Evolutionary conservation across 176 grass and related monocot species (phyloP), one percentile per base, ranked within the genome.

Genomic region (Saccharum officinarum): DNA sequence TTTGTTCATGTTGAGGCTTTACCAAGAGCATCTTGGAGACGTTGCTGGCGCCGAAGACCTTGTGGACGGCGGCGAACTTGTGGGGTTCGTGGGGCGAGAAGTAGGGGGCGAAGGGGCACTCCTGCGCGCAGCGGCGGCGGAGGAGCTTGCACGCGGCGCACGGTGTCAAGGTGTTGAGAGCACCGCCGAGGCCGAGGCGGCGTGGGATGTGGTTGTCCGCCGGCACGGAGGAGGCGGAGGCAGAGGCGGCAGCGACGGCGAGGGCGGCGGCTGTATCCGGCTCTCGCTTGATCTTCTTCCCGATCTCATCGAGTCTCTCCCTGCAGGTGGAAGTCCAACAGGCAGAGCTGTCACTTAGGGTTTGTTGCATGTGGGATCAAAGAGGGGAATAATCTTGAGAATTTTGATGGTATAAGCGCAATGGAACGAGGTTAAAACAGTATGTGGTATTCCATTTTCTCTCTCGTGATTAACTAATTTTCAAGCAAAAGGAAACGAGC

Each of bases 1-100:
- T 37, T 87, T 22, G 1, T 3, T 37, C 50, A 68, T 57, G 44
- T 39, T 66, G 4, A 17, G 40, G 65, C 61, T 14, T 42, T 91
- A 95, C 96, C 91, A 94, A 63, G 71, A 98, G 93, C 91, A 98
- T 87, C 93, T 98, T 98, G 88, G 96, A 98, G 86, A 98, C 89
- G 63, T 98, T 98, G 93, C 91, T 95, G 66, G 93, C 93, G 47
- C 97, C 97, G 81, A 98, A 98, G 76, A 98, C 89, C 84, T 88
- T 94, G 87, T 95, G 97, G 52, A 98, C 97, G 11, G 91, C 90
- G 59, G 91, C 93, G 83, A 98, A 98, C 71, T 94, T 95, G 68
- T 95, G 89, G 73, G 96, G 97, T 33, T 98, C 93, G 28, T 92
- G 91, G 30, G 97, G 97, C 14, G 97, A 91, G 89, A 98, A 98